Conservation (phyloP, 768 basidiomycete species). For the Glaciozyma martinii region DNA sequence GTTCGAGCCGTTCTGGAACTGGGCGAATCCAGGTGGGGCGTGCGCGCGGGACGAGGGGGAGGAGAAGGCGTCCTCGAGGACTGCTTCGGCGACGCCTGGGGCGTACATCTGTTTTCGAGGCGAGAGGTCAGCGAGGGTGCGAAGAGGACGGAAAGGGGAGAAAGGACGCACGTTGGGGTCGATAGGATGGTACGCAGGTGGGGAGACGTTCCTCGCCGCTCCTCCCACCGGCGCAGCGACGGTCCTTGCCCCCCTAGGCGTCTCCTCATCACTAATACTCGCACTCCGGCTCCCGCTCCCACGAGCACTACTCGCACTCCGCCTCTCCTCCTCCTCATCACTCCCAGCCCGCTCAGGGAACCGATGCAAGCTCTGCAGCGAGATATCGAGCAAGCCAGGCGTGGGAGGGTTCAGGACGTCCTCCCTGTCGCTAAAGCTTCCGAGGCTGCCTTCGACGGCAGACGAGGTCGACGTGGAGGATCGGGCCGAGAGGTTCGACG, state of each 20-base stretch:
- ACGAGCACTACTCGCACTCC: not conserved
- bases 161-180: constrained; percentile 24
- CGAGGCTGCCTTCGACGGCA: constrained; percentile 48
- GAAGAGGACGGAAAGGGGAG: not conserved
- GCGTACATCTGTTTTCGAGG: not conserved
- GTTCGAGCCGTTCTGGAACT: not conserved
- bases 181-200: constrained; percentile 25
- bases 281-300: not conserved
- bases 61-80: constrained; percentile 31
- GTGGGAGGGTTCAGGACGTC: constrained; percentile 44
- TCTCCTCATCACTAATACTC: constrained; percentile 29
- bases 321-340: constrained; percentile 31
- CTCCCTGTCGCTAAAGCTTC: constrained; percentile 39
- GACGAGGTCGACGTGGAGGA: constrained; percentile 33
- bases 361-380: constrained; percentile 39
- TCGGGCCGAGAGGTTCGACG: constrained; percentile 13
- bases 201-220: constrained; percentile 2
- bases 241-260: not conserved
- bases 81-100: constrained; percentile 39
- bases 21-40: not conserved
- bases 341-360: constrained; percentile 32
- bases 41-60: not conserved
- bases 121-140: not conserved
- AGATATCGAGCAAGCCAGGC: constrained; percentile 44
- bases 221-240: not conserved